These are phyloP conservation scores for Theobroma cacao DNA, from an alignment of 345 rosid species.

Conservation along the genomic window DNA sequence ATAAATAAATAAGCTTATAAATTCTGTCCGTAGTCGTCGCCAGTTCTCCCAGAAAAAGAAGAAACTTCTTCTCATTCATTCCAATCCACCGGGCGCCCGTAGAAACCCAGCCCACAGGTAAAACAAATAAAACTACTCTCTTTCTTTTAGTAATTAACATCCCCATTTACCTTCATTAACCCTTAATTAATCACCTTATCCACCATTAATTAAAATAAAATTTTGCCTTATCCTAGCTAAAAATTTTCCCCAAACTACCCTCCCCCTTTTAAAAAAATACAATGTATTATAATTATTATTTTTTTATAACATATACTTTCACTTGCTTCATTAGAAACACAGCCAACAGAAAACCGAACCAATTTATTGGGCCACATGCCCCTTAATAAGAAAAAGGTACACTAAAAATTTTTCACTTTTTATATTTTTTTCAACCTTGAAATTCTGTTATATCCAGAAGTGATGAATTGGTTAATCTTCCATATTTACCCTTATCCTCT, in stretches of 20 bases:
- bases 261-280: background rate
- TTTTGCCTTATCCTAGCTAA: background rate
- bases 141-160: background rate
- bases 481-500: conserved; percentile 39
- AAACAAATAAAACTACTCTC: no score
- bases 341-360: background rate
- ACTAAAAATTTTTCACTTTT: background rate
- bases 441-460: background rate
- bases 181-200: background rate
- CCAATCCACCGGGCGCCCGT: no score
- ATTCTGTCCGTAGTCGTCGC: no score
- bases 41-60: no score
- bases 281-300: no score
- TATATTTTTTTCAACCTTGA: background rate
- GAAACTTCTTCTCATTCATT: no score
- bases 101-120: no score
- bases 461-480: conserved; percentile 9
- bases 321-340: background rate
- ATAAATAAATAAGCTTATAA: no score
- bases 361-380: background rate
- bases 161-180: background rate
- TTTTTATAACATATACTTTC: background rate
- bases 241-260: background rate
- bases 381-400: background rate
- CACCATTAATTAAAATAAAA: background rate